Evolutionary conservation across 1,284 basidiomycete species (phyloP), one percentile per base, ranked within the genome.

Genomic region (Caloboletus firmus): DNA sequence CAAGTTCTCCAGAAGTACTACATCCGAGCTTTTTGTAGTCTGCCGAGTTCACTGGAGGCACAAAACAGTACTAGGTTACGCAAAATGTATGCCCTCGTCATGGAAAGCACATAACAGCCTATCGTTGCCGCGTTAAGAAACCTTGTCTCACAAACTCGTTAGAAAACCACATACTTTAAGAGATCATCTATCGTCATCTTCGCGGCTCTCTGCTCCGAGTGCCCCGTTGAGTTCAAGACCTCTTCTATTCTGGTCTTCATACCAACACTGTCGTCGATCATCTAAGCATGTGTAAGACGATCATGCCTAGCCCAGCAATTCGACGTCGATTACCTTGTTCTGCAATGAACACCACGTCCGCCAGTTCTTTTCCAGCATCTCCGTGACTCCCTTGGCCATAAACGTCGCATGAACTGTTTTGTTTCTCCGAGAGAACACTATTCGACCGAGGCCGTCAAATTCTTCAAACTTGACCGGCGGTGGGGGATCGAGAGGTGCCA

Each of bases 401-500:
- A 91, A 98, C 62, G 86, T 91, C 10, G 89, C 94, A 63, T 95
- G 83, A 0, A 94, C 75, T 5, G 85, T 94, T 77, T 98, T 98
- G 73, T 99, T 98, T 64, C 89, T 79, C 47, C 97, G 76, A 39
- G 85, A 87, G 66, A 99, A 99, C 44, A 98, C 76, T 61, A 99
- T 95, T 39, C 92, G 80, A 47, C 88, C 93, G 58, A 99, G 76
- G 1, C 97, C 97, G 68, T 99, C 97, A 67, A 98, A 98, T 75
- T 99, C 96, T 65, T 97, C 95, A 63, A 99, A 99, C 64, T 87
- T 86, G 54, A 99, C 84, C 0, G 94, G 91, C 2, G 97, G 97
- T 0, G 97, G 96, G 1, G 97, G 97, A 69, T 99, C 95, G 52
- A 91, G 79, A 0, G 96, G 97, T 9, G 87, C 91, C 57, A 99